Conservation (phyloP, 768 basidiomycete species). For the Boletus subcaerulescens region DNA sequence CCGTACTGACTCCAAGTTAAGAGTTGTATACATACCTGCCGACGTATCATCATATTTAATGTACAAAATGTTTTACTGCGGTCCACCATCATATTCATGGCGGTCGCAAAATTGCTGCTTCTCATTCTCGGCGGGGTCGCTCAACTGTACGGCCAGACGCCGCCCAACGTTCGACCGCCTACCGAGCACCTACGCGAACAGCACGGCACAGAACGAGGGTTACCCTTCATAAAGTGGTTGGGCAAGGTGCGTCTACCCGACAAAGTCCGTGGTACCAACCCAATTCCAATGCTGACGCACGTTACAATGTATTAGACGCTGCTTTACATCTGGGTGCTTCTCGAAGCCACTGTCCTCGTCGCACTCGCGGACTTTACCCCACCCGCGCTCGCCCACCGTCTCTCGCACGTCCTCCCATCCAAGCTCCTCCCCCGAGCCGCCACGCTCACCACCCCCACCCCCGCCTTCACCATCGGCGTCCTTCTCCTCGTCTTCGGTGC, state of each 20-base stretch:
- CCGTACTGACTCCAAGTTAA: too few relatives aligned
- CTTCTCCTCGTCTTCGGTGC: slow-evolving; percentile 1
- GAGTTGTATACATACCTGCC: too few relatives aligned
- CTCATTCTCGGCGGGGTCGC: not conserved
- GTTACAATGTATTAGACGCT: not conserved
- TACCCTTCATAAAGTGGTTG: not conserved
- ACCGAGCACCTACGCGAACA: slow-evolving; percentile 12
- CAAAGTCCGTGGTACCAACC: not conserved
- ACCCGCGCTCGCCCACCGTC: slow-evolving; percentile 2
- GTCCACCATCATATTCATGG: not conserved
- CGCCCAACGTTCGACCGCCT: slow-evolving; percentile 16
- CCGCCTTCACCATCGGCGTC: slow-evolving; percentile 7
- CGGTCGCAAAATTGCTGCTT: slow-evolving; percentile 7
- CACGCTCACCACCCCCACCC: not conserved
- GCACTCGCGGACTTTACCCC: not conserved
- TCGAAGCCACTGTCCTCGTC: slow-evolving; percentile 4
- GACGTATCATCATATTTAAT: too few relatives aligned
- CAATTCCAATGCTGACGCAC: not conserved
- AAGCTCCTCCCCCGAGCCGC: not conserved
- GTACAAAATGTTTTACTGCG: too few relatives aligned
- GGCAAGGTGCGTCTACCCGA: too few relatives aligned
- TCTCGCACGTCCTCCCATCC: not conserved
- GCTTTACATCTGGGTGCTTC: not conserved
- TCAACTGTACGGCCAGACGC: not conserved
- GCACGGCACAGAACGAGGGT: not conserved